Evolutionary conservation across 768 basidiomycete species (phyloP).

Genomic region (Boletus speciosus): DNA sequence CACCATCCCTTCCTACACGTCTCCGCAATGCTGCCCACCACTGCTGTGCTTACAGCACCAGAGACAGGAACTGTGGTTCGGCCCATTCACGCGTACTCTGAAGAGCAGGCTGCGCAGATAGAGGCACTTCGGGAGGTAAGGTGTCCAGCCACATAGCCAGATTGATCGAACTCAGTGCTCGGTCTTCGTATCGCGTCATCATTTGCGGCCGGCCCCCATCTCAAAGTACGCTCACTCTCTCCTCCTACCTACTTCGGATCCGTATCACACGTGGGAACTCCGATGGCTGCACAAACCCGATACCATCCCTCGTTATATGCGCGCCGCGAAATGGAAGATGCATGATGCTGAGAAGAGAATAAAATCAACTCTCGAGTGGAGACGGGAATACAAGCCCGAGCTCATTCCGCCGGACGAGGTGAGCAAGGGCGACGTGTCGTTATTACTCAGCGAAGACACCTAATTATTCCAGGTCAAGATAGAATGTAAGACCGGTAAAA

Average conservation of each 20-base stretch:
- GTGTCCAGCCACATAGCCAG: neutral
- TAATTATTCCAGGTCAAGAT: slow-evolving; percentile 48
- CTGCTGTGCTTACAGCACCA: slow-evolving; percentile 53
- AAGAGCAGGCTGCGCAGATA: slow-evolving; percentile 59
- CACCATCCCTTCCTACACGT: neutral
- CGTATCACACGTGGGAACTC: slow-evolving; percentile 73
- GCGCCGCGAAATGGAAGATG: slow-evolving; percentile 81
- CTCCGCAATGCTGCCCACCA: slow-evolving; percentile 38
- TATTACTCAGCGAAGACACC: neutral
- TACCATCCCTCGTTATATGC: slow-evolving; percentile 69
- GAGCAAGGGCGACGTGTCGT: slow-evolving; percentile 5
- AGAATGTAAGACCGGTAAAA: slow-evolving; percentile 84
- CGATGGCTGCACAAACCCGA: slow-evolving; percentile 71
- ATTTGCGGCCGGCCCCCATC: neutral
- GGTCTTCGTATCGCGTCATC: neutral
- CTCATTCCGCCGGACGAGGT: slow-evolving; percentile 77
- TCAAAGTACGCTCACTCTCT: slow-evolving; percentile 65
- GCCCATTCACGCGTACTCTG: slow-evolving; percentile 59
- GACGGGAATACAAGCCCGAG: slow-evolving; percentile 81
- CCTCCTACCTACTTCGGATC: slow-evolving; percentile 59
- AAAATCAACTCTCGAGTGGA: slow-evolving; percentile 78
- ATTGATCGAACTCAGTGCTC: neutral
- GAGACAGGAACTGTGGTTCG: slow-evolving; percentile 48
- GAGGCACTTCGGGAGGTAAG: slow-evolving; percentile 59
- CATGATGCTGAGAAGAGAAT: slow-evolving; percentile 76